Percentiles rank a stretch among this genome's conserved stretches.
These are phyloP conservation scores for Paradendryphiella salina DNA, from an alignment of 2,329 filamentous ascomycete genomes.

Conservation along the genomic window DNA sequence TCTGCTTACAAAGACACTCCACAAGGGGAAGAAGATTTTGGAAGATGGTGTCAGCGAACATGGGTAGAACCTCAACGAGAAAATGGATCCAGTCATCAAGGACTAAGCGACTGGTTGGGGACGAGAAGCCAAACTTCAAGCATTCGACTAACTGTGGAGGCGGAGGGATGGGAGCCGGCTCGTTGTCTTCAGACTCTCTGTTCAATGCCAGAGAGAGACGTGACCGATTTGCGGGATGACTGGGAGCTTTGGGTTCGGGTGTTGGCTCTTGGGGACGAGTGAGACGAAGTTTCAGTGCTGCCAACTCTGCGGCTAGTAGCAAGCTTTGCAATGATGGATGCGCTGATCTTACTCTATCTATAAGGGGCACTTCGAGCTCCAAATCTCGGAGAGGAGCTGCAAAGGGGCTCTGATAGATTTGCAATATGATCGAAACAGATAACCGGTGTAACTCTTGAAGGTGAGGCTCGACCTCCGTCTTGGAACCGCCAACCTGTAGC, in stretches of 20 bases:
- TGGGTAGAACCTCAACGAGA: slow-evolving; percentile 77
- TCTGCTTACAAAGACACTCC: slow-evolving; percentile 81
- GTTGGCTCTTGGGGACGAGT: slow-evolving; percentile 32
- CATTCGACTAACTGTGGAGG: slow-evolving; percentile 80
- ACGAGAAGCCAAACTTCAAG: slow-evolving; percentile 78
- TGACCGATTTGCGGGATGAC: slow-evolving; percentile 31
- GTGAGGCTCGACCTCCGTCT: slow-evolving; percentile 45
- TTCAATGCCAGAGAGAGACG: slow-evolving; percentile 37
- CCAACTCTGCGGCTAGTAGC: slow-evolving; percentile 76
- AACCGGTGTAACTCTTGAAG: slow-evolving; percentile 70
- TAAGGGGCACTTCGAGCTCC: slow-evolving; percentile 70
- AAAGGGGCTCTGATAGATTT: slow-evolving; percentile 68
- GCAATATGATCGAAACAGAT: slow-evolving; percentile 65
- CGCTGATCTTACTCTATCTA: slow-evolving; percentile 64
- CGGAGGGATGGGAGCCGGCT: slow-evolving; percentile 50
- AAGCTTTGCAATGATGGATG: slow-evolving; percentile 73
- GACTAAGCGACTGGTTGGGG: slow-evolving; percentile 71
- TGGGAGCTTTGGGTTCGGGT: slow-evolving; percentile 27
- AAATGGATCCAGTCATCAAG: slow-evolving; percentile 92
- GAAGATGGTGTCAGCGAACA: slow-evolving; percentile 84
- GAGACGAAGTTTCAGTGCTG: slow-evolving; percentile 66
- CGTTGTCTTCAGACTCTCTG: slow-evolving; percentile 37
- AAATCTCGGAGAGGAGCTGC: slow-evolving; percentile 62
- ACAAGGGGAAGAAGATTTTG: slow-evolving; percentile 89
- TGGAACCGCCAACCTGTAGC: slow-evolving; percentile 44